A percentile compares a stretch with the other conserved stretches of the same genome.
Conservation (phyloP, 352 stramenopile species). For the Salisapilia sapeloensis region DNA sequence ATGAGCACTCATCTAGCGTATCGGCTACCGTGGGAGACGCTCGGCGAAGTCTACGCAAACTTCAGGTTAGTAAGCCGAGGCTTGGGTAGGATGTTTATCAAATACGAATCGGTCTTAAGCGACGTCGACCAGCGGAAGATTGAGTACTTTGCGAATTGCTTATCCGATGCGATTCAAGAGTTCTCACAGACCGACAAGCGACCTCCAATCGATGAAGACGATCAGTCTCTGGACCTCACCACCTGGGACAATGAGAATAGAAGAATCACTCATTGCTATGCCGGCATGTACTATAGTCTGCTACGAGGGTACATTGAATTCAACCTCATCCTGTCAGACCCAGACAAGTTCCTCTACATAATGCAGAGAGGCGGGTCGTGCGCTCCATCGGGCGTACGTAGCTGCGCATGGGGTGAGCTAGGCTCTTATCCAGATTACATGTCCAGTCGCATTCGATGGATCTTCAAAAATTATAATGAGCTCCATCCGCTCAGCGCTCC, state of each 20-base stretch:
- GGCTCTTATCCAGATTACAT: slow-evolving; percentile 1
- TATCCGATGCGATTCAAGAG: slow-evolving; percentile 8
- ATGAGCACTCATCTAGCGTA: slow-evolving; percentile 14
- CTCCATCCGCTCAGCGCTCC: slow-evolving; percentile 8
- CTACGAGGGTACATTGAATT: slow-evolving; percentile 11
- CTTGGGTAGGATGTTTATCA: no score
- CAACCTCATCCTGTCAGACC: slow-evolving; percentile 13
- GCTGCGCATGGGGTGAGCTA: no score
- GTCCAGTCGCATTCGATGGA: slow-evolving; percentile 3
- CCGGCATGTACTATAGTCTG: slow-evolving; percentile 9
- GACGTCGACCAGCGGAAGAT: slow-evolving; percentile 7
- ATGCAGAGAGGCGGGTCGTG: no score
- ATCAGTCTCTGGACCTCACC: slow-evolving; percentile 6
- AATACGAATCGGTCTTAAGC: slow-evolving; percentile 1
- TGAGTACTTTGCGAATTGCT: slow-evolving; percentile 9
- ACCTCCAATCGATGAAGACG: slow-evolving; percentile 9
- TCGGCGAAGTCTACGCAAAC: slow-evolving; percentile 5
- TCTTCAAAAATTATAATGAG: slow-evolving; percentile 5
- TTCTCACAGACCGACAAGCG: slow-evolving; percentile 7
- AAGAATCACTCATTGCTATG: slow-evolving; percentile 1
- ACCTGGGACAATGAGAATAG: slow-evolving; percentile 6
- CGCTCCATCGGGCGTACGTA: no score
- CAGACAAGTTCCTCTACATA: slow-evolving; percentile 7
- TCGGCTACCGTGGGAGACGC: slow-evolving; percentile 10
- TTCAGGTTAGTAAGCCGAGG: no score